Conservation (phyloP, 108 stramenopile species). For the Fragilaria crotonensis region DNA sequence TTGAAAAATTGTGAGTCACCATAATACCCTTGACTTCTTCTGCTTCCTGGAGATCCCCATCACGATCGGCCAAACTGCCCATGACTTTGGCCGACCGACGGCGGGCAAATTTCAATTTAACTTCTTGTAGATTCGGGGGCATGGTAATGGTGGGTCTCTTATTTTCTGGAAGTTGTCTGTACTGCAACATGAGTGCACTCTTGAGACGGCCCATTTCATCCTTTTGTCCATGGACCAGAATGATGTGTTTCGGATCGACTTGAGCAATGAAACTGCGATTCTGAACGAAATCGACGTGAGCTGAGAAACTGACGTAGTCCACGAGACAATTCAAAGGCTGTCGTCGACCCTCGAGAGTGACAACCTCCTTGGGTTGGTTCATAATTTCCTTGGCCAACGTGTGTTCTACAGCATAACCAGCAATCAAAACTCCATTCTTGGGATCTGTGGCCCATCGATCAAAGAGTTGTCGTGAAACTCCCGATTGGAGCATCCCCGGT, state of each 20-base stretch:
- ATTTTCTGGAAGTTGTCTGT: conserved; percentile 75
- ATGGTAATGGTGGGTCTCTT: conserved; percentile 82
- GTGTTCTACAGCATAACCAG: conserved; percentile 98
- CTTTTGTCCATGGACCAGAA: conserved; percentile 97
- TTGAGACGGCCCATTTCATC: conserved; percentile 93
- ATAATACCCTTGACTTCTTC: conserved; percentile 70
- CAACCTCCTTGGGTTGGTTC: conserved; percentile 91
- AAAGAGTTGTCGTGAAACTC: conserved; percentile 92
- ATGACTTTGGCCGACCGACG: conserved; percentile 85
- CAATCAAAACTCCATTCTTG: conserved; percentile 94
- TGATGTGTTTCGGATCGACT: conserved; percentile 87
- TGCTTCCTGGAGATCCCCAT: conserved; percentile 42
- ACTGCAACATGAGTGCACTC: conserved; percentile 72
- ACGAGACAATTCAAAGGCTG: conserved; percentile 90
- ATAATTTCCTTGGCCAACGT: conserved; percentile 96
- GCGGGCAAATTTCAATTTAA: conserved; percentile 81
- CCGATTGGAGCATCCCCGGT: conserved; percentile 98
- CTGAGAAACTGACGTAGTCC: conserved; percentile 94
- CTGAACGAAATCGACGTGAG: conserved; percentile 97
- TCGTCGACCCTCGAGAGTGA: conserved; percentile 86
- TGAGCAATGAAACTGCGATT: conserved; percentile 87
- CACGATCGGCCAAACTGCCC: conserved; percentile 67
- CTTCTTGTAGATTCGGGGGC: conserved; percentile 85
- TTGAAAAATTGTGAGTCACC: conserved; percentile 79
- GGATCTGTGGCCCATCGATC: conserved; percentile 96